Percentiles rank a stretch among this genome's conserved stretches.
Evolutionary conservation across 148 eudicot genomes (phyloP).

Genomic region (Rhododendron simsii): DNA sequence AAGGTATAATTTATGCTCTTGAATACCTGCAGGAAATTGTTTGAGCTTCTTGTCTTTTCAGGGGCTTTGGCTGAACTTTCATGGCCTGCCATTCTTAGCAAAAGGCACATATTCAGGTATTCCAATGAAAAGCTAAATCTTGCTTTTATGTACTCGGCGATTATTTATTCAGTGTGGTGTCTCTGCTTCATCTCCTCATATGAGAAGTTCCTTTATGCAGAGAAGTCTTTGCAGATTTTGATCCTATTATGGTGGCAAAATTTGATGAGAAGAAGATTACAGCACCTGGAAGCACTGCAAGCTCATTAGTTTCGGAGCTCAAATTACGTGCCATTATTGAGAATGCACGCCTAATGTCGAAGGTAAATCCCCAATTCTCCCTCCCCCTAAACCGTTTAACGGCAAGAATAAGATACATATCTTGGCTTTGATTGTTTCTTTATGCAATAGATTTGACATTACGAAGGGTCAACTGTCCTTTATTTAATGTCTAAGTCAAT

Average conservation of each 20-base stretch:
- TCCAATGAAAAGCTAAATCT: background rate
- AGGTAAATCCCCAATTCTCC: slow-evolving; percentile 21
- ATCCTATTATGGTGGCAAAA: slow-evolving; percentile 27
- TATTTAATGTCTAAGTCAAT: background rate
- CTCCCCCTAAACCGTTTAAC: background rate
- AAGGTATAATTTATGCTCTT: background rate
- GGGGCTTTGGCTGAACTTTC: slow-evolving; percentile 33
- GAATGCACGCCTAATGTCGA: slow-evolving; percentile 35
- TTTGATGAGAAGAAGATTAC: slow-evolving; percentile 26
- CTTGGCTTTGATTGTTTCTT: background rate
- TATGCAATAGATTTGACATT: background rate
- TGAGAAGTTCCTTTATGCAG: slow-evolving; percentile 12
- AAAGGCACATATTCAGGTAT: slow-evolving; percentile 23
- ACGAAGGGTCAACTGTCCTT: background rate
- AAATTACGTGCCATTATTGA: slow-evolving; percentile 38
- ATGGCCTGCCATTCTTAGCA: slow-evolving; percentile 28
- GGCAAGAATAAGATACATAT: background rate
- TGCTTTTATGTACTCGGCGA: background rate
- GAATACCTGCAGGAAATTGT: slow-evolving; percentile 18
- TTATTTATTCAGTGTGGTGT: background rate
- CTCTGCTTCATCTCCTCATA: background rate
- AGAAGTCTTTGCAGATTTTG: slow-evolving; percentile 37
- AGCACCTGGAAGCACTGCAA: slow-evolving; percentile 27
- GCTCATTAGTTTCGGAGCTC: slow-evolving; percentile 28
- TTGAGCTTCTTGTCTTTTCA: slow-evolving; percentile 29